Evolutionary conservation across 1,284 basidiomycete genomes (phyloP), one percentile per base, ranked within the genome.

Genomic region (Malassezia brasiliensis): DNA sequence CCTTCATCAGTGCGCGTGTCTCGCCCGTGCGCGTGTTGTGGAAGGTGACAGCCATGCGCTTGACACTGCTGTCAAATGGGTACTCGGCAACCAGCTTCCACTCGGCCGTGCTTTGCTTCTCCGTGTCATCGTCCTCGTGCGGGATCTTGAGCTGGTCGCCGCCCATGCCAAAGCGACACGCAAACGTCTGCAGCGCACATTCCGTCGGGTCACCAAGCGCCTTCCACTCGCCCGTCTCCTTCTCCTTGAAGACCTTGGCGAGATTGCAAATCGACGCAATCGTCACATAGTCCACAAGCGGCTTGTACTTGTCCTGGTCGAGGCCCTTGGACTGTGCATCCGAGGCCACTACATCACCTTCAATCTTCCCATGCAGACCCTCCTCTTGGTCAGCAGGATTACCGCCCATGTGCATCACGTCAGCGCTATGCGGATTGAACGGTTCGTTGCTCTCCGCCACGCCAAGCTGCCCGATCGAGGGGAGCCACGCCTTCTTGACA

Each of bases 181-280:
- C 81, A 51, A 82, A 82, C 7, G 84, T 83, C 70, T 84, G 83
- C 6, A 85, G 78, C 0, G 83, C 83, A 46, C 74, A 74, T 52
- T 78, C 77, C 15, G 85, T 86, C 1, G 84, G 82, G 64, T 86
- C 84, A 30, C 85, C 85, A 42, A 82, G 81, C 0, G 83, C 81
- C 37, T 81, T 79, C 84, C 84, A 85, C 6, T 62, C 61, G 46
- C 61, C 58, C 2, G 59, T 62, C 48, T 72, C 70, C 57, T 71
- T 64, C 51, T 71, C 70, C 52, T 72, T 59, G 59, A 72, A 67
- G 5, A 74, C 72, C 6, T 62, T 68, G 40, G 72, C 72, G n/a
- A 69, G 60, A 53, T 73, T 74, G 63, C 72, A 74, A 47, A 74
- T 67, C 39, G 72, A 69, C 14, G 70, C 66, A 36, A 72, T 64